Conservation (phyloP, 2,329 filamentous ascomycete species). For the Hansfordia pulvinata region DNA sequence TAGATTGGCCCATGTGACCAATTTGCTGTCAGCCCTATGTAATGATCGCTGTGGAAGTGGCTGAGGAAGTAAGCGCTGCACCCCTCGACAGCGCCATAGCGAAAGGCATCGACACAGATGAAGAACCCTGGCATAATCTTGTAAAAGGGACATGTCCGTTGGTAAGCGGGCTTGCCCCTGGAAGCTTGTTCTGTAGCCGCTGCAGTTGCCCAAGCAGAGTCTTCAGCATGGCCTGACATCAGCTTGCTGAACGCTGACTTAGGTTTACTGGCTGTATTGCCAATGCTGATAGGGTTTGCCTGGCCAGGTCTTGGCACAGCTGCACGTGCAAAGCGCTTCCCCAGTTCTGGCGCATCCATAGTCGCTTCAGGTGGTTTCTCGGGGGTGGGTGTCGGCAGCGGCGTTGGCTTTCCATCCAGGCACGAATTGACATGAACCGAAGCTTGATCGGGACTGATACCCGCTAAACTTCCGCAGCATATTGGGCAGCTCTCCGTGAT, state of each 20-base stretch:
- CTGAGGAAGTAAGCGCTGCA: conserved; percentile 94
- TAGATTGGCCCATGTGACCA: conserved; percentile 96
- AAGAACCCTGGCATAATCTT: conserved; percentile 91
- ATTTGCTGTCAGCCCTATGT: conserved; percentile 73
- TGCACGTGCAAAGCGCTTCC: conserved; percentile 52
- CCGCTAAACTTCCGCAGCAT: conserved; percentile 52
- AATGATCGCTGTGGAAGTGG: conserved; percentile 97
- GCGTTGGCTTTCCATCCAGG: conserved; percentile 66
- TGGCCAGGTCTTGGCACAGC: conserved; percentile 67
- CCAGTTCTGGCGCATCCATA: conserved; percentile 23
- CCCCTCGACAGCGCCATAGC: conserved; percentile 84
- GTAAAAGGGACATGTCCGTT: conserved; percentile 93
- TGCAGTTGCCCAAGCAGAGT: conserved; percentile 78
- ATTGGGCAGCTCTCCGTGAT: conserved; percentile 54
- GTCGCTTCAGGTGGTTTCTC: conserved; percentile 12
- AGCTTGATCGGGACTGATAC: conserved; percentile 50
- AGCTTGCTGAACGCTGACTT: conserved; percentile 79
- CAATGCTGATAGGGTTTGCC: conserved; percentile 58
- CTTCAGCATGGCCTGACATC: conserved; percentile 86
- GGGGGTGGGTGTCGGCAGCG: conserved; percentile 25
- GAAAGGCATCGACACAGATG: conserved; percentile 91
- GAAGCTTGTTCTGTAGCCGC: conserved; percentile 67
- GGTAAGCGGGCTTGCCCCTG: conserved; percentile 72
- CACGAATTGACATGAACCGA: conserved; percentile 86
- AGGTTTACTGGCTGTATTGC: conserved; percentile 18